These are phyloP conservation scores for Backusella westeae DNA, from an alignment of 192 early-diverging fungal genomes.

Conservation along the genomic window DNA sequence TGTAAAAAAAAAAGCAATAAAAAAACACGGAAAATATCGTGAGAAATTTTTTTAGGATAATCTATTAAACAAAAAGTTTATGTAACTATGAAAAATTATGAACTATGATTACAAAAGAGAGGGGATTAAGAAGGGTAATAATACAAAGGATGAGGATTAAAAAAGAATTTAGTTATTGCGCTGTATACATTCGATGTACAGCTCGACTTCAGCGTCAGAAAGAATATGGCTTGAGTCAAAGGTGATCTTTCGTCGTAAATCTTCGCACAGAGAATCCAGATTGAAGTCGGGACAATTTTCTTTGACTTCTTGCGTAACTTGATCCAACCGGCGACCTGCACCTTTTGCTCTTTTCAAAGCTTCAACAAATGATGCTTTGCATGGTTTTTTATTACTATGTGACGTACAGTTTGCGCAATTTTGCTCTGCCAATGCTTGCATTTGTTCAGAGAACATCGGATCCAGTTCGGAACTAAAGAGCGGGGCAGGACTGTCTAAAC, in stretches of 20 bases:
- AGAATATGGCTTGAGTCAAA: background rate
- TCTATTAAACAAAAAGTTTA: conserved; percentile 10
- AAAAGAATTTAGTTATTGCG: background rate
- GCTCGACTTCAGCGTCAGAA: conserved; percentile 6
- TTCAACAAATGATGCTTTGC: background rate
- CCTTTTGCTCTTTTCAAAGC: background rate
- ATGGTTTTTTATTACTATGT: background rate
- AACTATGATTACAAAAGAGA: conserved; percentile 4
- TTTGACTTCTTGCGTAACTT: conserved; percentile 8
- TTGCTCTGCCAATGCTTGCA: background rate
- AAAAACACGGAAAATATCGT: background rate
- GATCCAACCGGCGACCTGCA: background rate
- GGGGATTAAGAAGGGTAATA: background rate
- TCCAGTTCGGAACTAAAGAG: background rate
- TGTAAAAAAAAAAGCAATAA: background rate
- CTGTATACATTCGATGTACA: conserved; percentile 10
- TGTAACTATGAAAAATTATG: conserved; percentile 1
- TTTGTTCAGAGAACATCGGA: conserved; percentile 6
- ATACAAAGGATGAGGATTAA: background rate
- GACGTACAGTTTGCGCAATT: background rate
- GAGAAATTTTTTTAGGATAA: background rate
- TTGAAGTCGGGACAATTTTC: background rate
- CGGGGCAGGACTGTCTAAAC: background rate
- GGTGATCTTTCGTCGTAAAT: conserved; percentile 1
- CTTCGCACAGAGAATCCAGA: background rate